Percentiles rank a stretch among this genome's conserved stretches.
Evolutionary conservation across 2,329 filamentous ascomycete genomes (phyloP).

Genomic region (Sclerotinia trifoliorum): DNA sequence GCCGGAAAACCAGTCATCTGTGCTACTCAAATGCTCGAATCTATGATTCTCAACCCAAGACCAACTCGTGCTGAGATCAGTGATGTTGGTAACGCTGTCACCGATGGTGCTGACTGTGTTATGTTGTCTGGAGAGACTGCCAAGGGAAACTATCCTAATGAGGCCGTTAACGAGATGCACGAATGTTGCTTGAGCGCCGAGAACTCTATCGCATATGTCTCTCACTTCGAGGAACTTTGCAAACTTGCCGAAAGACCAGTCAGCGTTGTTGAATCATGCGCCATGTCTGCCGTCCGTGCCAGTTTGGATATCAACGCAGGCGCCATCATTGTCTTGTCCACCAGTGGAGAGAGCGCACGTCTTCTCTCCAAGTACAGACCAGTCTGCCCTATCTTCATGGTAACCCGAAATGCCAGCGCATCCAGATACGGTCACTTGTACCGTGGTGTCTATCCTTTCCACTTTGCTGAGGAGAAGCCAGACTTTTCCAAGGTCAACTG

Average conservation of each 20-base stretch:
- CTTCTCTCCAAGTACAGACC: conserved; percentile 98
- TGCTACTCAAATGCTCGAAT: conserved; percentile 99
- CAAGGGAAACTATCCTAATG: conserved; percentile 91
- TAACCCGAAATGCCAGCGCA: conserved; percentile 81
- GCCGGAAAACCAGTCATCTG: conserved; percentile 98
- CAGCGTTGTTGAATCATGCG: conserved; percentile 86
- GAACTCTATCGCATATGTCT: conserved; percentile 95
- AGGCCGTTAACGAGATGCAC: conserved; percentile 97
- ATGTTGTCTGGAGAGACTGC: conserved; percentile 99
- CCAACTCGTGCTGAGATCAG: conserved; percentile 98
- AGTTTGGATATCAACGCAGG: conserved; percentile 95
- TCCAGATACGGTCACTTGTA: conserved; percentile 93
- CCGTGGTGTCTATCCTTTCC: conserved; percentile 97
- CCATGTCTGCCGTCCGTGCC: conserved; percentile 94
- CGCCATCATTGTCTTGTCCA: conserved; percentile 93
- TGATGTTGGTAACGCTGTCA: conserved; percentile 96
- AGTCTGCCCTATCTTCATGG: conserved; percentile 99
- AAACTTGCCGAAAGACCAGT: conserved; percentile 80
- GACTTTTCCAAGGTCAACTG: conserved; percentile 91
- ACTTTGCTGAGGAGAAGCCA: conserved; percentile 89
- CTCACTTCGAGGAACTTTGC: conserved; percentile 93
- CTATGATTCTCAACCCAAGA: conserved; percentile 99
- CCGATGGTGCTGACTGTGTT: conserved; percentile 97
- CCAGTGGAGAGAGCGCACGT: conserved; percentile 90
- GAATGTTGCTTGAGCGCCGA: conserved; percentile 95